Evolutionary conservation across 2,329 filamentous ascomycete species (phyloP).

Genomic region (Tolypocladium ovalisporum): DNA sequence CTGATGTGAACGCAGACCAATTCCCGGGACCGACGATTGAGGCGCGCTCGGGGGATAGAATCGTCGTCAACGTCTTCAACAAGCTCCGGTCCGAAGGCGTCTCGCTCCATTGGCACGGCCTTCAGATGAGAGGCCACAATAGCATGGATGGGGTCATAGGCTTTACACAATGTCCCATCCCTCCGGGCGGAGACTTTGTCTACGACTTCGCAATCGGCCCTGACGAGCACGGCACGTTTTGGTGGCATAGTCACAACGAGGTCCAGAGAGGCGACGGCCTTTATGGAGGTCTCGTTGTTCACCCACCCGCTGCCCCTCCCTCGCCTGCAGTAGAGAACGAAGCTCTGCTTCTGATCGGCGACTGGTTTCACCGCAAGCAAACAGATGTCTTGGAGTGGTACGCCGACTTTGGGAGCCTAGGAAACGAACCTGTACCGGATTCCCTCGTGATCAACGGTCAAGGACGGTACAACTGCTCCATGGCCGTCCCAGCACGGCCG

Average conservation of each 20-base stretch:
- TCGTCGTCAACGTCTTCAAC: constrained; percentile 60
- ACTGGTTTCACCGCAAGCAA: constrained; percentile 26
- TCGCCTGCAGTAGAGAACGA: constrained; percentile 28
- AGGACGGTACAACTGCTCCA: constrained; percentile 18
- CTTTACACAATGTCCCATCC: constrained; percentile 37
- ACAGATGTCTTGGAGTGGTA: constrained; percentile 21
- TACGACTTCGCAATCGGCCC: constrained; percentile 46
- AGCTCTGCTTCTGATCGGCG: constrained; percentile 39
- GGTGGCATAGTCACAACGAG: constrained; percentile 50
- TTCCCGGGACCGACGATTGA: constrained; percentile 63
- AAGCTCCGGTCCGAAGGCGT: constrained; percentile 48
- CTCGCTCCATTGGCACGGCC: constrained; percentile 62
- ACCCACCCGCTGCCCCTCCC: constrained; percentile 29
- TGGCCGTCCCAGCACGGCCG: constrained; percentile 14
- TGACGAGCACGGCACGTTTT: constrained; percentile 43
- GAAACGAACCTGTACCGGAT: constrained; percentile 27
- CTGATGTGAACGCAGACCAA: constrained; percentile 19
- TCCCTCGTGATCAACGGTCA: constrained; percentile 24
- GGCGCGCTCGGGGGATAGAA: constrained; percentile 57
- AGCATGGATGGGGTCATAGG: constrained; percentile 52
- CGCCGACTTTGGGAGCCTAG: constrained; percentile 20
- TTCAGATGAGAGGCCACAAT: constrained; percentile 62
- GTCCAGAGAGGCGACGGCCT: constrained; percentile 41
- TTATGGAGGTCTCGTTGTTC: constrained; percentile 46
- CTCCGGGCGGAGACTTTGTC: constrained; percentile 38